Evolutionary conservation across 2,329 filamentous ascomycete species (phyloP).

Genomic region (Huntiella abstrusa): DNA sequence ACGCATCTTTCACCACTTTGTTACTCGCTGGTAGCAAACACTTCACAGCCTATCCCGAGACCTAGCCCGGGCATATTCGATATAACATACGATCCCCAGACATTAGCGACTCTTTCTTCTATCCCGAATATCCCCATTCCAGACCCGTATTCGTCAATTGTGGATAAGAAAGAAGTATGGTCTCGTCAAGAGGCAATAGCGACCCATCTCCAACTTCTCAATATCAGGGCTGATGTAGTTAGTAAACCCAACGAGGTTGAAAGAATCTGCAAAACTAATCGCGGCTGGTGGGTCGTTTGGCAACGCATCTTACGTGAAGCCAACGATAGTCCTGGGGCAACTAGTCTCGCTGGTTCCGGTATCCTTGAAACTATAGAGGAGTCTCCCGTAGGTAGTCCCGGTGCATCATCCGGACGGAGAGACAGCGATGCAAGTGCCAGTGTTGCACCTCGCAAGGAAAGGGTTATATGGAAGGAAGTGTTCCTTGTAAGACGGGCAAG

Average conservation of each 20-base stretch:
- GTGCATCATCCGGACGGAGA: neutral
- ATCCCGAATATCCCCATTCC: slow-evolving; percentile 46
- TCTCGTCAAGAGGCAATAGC: slow-evolving; percentile 43
- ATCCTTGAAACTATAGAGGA: slow-evolving; percentile 8
- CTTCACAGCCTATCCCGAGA: slow-evolving; percentile 34
- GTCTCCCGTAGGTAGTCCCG: slow-evolving; percentile 4
- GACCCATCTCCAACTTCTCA: slow-evolving; percentile 45
- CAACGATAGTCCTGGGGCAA: neutral
- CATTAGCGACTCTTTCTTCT: slow-evolving; percentile 39
- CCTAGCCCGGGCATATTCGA: slow-evolving; percentile 34
- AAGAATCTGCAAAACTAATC: slow-evolving; percentile 44
- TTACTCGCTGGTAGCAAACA: slow-evolving; percentile 36
- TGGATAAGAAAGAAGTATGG: slow-evolving; percentile 24
- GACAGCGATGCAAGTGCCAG: slow-evolving; percentile 12
- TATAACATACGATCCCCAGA: slow-evolving; percentile 40
- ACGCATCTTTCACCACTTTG: slow-evolving; percentile 40
- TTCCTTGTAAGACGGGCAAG: slow-evolving; percentile 41
- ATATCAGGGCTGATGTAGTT: slow-evolving; percentile 26
- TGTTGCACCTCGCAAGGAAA: neutral
- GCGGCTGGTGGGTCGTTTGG: slow-evolving; percentile 56
- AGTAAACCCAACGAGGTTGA: slow-evolving; percentile 29
- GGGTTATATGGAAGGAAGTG: slow-evolving; percentile 34
- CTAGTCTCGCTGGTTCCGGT: neutral
- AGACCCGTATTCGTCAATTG: neutral
- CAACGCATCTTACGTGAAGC: slow-evolving; percentile 28